Conservation (phyloP, 2,329 filamentous ascomycete species). For the Penicillium sp. region DNA sequence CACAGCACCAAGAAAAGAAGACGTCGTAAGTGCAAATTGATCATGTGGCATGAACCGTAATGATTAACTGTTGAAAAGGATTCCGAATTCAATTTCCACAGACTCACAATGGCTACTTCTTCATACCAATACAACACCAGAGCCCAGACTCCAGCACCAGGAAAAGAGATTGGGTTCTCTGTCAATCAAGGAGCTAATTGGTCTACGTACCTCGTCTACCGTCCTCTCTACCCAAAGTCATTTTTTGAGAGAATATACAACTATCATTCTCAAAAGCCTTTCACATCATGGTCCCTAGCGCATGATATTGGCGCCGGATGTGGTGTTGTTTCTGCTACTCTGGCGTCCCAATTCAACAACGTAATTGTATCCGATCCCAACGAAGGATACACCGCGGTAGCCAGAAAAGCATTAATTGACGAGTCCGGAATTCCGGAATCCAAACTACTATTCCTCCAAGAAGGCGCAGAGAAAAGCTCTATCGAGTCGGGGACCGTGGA, state of each 20-base stretch:
- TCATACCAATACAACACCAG: background rate
- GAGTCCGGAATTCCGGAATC: background rate
- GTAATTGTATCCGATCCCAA: background rate
- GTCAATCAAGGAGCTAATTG: background rate
- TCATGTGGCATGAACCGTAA: background rate
- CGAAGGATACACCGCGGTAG: background rate
- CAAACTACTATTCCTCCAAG: background rate
- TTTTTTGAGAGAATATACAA: background rate
- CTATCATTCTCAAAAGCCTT: background rate
- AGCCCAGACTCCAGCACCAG: background rate
- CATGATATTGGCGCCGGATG: background rate
- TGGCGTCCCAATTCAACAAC: background rate
- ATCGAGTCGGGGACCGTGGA: background rate
- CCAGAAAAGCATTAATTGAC: background rate
- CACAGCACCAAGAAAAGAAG: background rate
- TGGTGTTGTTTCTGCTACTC: background rate
- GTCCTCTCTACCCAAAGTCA: background rate
- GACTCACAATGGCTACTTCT: background rate
- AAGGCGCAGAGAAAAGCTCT: background rate
- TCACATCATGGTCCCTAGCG: background rate
- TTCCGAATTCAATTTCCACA: background rate
- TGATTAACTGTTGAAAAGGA: background rate
- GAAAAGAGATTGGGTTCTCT: background rate
- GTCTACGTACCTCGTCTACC: background rate
- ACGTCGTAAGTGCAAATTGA: background rate